Conservation (phyloP, 768 basidiomycete genomes). For the Phanerochaete carnosa region DNA sequence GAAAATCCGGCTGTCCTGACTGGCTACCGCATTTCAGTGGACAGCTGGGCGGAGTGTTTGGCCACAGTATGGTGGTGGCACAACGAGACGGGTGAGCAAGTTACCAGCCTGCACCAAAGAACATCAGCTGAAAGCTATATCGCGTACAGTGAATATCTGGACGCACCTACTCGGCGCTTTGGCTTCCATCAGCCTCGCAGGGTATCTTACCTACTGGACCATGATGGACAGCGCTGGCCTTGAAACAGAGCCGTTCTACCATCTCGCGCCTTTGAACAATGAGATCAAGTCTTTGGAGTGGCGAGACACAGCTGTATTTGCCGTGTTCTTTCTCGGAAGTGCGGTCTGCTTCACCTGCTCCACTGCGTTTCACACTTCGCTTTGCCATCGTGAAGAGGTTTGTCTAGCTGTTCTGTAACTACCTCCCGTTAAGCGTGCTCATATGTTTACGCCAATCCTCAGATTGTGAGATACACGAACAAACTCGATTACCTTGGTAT, state of each 20-base stretch:
- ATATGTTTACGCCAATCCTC: neutral
- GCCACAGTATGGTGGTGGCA: neutral
- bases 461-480: neutral
- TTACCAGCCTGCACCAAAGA: neutral
- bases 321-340: neutral
- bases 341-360: neutral
- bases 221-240: neutral
- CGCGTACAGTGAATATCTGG: neutral
- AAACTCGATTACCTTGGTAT: neutral
- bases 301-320: neutral
- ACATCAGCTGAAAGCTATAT: neutral
- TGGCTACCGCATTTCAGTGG: neutral
- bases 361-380: neutral
- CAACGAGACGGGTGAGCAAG: neutral
- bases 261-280: neutral
- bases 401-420: neutral
- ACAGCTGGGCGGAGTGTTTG: neutral
- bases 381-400: constrained; percentile 1
- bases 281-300: neutral
- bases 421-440: neutral
- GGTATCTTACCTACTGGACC: neutral
- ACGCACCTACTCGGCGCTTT: neutral
- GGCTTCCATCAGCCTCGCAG: neutral
- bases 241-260: neutral
- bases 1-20: neutral